Evolutionary conservation across 1,284 basidiomycete species (phyloP).

Genomic region (Ustilago bromivora): DNA sequence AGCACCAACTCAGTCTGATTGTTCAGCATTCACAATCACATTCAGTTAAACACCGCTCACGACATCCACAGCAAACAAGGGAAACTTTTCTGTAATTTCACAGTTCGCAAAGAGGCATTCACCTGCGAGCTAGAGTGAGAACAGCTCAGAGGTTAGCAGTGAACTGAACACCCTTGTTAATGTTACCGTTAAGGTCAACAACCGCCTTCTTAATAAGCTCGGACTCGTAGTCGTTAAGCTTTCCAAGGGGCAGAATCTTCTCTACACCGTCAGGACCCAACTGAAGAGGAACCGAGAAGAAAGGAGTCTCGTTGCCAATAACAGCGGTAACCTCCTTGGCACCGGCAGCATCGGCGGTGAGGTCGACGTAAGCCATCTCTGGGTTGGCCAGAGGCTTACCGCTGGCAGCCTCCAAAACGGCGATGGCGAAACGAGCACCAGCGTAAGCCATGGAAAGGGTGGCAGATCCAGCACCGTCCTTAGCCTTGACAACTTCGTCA

Average conservation of each 20-base stretch:
- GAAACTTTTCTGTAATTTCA: background rate
- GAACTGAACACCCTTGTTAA: conserved; percentile 71
- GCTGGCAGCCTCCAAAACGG: conserved; percentile 62
- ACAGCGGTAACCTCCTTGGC: conserved; percentile 58
- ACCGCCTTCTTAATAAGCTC: conserved; percentile 72
- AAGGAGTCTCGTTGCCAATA: conserved; percentile 61
- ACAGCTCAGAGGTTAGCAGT: conserved; percentile 45
- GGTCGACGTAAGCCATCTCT: conserved; percentile 67
- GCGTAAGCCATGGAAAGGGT: conserved; percentile 93
- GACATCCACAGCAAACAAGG: background rate
- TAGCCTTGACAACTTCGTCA: conserved; percentile 89
- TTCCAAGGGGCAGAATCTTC: conserved; percentile 74
- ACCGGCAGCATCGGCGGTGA: conserved; percentile 59
- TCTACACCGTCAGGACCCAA: conserved; percentile 71
- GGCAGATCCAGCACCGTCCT: conserved; percentile 88
- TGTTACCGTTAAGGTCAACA: conserved; percentile 73
- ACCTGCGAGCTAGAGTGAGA: background rate
- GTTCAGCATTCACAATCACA: too few relatives aligned
- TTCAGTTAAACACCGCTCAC: too few relatives aligned
- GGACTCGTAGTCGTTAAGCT: conserved; percentile 72
- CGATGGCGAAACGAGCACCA: conserved; percentile 65
- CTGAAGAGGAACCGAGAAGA: conserved; percentile 67
- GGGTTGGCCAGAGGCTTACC: conserved; percentile 58
- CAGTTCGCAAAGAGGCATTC: background rate
- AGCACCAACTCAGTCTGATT: too few relatives aligned